Percentiles rank a stretch among this genome's conserved stretches.
Conservation (phyloP, 257 asterid genomes). For the Paulownia fortunei region DNA sequence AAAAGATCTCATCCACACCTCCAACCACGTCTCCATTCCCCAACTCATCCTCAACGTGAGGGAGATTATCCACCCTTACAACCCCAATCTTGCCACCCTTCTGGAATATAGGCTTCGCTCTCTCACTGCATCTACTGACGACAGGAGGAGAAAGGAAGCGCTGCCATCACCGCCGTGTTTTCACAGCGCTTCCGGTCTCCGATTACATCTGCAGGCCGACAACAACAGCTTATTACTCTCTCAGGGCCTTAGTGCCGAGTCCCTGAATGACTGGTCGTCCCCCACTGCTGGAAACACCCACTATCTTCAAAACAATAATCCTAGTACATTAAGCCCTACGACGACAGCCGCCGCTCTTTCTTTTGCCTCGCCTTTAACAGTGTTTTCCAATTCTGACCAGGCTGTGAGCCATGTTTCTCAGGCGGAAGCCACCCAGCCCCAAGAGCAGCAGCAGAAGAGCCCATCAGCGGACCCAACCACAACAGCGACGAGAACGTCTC, state of each 20-base stretch:
- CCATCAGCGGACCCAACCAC: conserved; percentile 36
- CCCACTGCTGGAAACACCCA: conserved; percentile 27
- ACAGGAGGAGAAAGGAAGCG: conserved; percentile 38
- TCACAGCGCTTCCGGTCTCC: conserved; percentile 31
- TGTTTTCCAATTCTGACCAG: too few relatives aligned
- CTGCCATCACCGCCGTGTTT: conserved; percentile 15
- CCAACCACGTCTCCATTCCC: conserved; percentile 76
- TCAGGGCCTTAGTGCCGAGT: too few relatives aligned
- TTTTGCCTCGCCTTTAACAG: too few relatives aligned
- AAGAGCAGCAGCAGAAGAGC: too few relatives aligned
- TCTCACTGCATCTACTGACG: conserved; percentile 41
- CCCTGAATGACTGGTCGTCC: conserved; percentile 51
- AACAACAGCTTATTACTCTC: conserved; percentile 31
- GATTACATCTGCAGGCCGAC: conserved; percentile 34
- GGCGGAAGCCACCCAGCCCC: too few relatives aligned
- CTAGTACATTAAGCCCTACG: neutral
- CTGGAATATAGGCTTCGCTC: conserved; percentile 85
- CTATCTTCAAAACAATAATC: conserved; percentile 26
- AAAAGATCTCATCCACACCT: conserved; percentile 80
- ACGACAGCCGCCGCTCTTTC: conserved; percentile 35
- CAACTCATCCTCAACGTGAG: conserved; percentile 92
- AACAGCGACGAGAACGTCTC: conserved; percentile 29
- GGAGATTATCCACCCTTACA: conserved; percentile 88
- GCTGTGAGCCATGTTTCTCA: too few relatives aligned
- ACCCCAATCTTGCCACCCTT: conserved; percentile 83